Base-by-base conservation (phyloP, 352 stramenopile genomes). In the Globisporangium apiculatum region DNA sequence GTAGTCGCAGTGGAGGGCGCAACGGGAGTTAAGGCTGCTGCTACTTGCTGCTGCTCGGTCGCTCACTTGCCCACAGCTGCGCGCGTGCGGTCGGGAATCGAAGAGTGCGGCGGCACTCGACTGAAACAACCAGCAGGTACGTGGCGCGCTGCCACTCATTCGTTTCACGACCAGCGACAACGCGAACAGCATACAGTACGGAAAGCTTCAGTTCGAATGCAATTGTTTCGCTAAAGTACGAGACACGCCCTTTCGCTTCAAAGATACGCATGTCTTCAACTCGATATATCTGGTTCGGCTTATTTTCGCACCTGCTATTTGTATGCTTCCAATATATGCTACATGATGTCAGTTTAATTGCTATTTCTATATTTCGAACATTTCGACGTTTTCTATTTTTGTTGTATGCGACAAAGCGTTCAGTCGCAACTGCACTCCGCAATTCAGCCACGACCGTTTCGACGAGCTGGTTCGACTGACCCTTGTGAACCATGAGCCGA, bases 221-320 rank as follows among this genome's bases (percentile, higher is more conserved):
- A 42, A 14, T n/a, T 12, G 15, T 18, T 11, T 41, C 48, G 48
- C 0, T 51, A 46, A 46, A 51, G 48, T 62, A 17, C 57, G 57
- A 62, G 17, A 8, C 18, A 7, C 42, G 57, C 57, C 57, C 57
- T 62, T 62, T 62, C 57, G 57, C 57, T 62, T 36, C 36, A 48
- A 57, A 48, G 57, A 62, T 57, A 18, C 41, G 6, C 17, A 11
- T 24, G 8, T 35, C 10, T 50, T 50, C 15, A 50, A 24, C 14
- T 35, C 17, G n/a, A 35, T 50, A 35, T 10, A 35, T 50, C 46
- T 50, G 8, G 2, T 31, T 50, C 46, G 18, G 1, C 40, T 50
- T 35, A 2, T 5, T 17, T 15, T 35, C 24, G 24, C 24, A 50
- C 14, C 37, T 50, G 46, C 46, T 50, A 31, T 31, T 31, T 31